Conservation (phyloP, 108 stramenopile species). For the Discostella pseudostelligera region DNA sequence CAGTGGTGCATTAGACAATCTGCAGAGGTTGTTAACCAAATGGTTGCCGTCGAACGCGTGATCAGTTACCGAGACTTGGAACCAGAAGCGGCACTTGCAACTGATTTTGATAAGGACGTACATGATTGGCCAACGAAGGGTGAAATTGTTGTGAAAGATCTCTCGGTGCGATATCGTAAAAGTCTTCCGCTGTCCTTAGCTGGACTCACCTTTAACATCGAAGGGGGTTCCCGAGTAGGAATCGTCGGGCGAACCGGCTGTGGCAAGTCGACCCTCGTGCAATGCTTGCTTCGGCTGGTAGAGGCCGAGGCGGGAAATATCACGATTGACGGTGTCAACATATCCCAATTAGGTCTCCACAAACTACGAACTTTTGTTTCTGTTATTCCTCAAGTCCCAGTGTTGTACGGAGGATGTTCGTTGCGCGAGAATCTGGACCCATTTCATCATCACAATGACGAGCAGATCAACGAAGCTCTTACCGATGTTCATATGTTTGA, state of each 20-base stretch:
- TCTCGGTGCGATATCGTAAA: slow-evolving; percentile 78
- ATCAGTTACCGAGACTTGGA: slow-evolving; percentile 65
- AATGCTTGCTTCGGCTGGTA: slow-evolving; percentile 74
- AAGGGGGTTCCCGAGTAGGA: slow-evolving; percentile 70
- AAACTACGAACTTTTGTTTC: slow-evolving; percentile 79
- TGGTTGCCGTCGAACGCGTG: slow-evolving; percentile 90
- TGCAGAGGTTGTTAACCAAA: slow-evolving; percentile 91
- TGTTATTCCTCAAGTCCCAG: slow-evolving; percentile 94
- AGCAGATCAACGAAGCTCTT: slow-evolving; percentile 55
- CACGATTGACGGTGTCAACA: slow-evolving; percentile 85
- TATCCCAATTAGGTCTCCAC: slow-evolving; percentile 77
- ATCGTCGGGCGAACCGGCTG: slow-evolving; percentile 81
- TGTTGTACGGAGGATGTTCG: slow-evolving; percentile 88
- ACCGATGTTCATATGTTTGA: slow-evolving; percentile 72
- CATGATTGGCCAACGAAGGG: slow-evolving; percentile 77
- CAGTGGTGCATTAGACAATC: slow-evolving; percentile 79
- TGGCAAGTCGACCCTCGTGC: slow-evolving; percentile 74
- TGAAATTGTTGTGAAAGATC: slow-evolving; percentile 54
- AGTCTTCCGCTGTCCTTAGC: slow-evolving; percentile 71
- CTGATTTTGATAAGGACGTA: slow-evolving; percentile 50
- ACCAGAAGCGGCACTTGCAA: slow-evolving; percentile 65
- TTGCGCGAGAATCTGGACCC: slow-evolving; percentile 95
- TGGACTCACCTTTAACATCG: slow-evolving; percentile 61
- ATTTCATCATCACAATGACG: slow-evolving; percentile 56
- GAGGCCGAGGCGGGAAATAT: slow-evolving; percentile 82